Percentiles rank a stretch among this genome's conserved stretches.
phyloP scores from a whole-genome alignment of 352 stramenopile genomes.

The Phytophthora hybrid region DNA sequence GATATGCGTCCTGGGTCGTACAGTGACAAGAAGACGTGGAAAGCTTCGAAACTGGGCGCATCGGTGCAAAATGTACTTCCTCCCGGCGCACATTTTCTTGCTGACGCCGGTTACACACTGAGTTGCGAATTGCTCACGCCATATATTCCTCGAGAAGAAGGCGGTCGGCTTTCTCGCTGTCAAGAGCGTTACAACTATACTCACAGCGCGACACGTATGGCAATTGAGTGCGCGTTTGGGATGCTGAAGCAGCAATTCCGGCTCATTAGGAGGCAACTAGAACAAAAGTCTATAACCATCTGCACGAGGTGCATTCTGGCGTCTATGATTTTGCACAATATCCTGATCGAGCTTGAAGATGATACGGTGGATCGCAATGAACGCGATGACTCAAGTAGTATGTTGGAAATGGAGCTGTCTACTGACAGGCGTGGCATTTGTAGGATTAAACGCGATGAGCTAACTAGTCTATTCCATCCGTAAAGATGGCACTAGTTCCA shows the following conservation, averaged over 20 bases:
- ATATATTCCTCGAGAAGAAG: background rate
- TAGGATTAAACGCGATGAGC: background rate
- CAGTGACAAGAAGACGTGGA: constrained; percentile 10
- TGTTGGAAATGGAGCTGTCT: background rate
- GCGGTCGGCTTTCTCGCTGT: background rate
- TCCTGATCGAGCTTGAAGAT: background rate
- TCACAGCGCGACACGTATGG: background rate
- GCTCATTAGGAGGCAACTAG: background rate
- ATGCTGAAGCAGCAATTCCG: background rate
- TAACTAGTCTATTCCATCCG: background rate
- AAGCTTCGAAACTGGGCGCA: background rate
- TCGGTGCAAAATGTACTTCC: background rate
- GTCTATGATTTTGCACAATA: background rate
- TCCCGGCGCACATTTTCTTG: background rate
- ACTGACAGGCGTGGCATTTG: background rate
- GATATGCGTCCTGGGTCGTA: background rate
- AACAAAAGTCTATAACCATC: background rate
- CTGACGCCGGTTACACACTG: background rate
- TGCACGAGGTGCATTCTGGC: background rate
- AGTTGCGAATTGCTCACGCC: background rate
- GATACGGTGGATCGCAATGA: background rate
- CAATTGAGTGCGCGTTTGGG: background rate
- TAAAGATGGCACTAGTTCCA: background rate
- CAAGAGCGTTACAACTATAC: background rate
- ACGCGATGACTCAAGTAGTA: background rate